Evolutionary conservation across 805 yeast genomes (phyloP).

Genomic region (Starmerella roubikii): DNA sequence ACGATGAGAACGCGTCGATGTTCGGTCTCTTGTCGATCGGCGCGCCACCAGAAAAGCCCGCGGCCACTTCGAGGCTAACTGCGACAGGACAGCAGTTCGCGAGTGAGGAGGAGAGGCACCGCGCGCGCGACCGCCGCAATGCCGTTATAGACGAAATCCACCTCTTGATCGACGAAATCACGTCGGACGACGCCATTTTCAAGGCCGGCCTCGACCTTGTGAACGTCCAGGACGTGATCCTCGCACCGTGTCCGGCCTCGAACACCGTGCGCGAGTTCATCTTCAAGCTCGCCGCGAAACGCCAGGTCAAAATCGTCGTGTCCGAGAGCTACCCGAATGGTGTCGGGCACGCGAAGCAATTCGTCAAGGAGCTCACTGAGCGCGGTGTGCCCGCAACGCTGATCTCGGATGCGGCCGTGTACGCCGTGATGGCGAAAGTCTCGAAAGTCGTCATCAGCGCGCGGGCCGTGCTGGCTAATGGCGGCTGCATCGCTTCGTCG

Average conservation of each 20-base stretch:
- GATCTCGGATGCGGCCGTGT: constrained; percentile 84
- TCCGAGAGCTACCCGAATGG: constrained; percentile 90
- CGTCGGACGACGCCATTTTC: constrained; percentile 81
- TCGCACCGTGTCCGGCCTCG: constrained; percentile 92
- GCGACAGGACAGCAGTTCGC: constrained; percentile 16
- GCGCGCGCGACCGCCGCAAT: constrained; percentile 19
- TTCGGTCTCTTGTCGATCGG: constrained; percentile 56
- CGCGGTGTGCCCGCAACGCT: constrained; percentile 82
- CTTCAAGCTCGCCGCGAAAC: constrained; percentile 71
- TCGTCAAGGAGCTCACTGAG: constrained; percentile 65
- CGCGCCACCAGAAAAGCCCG: neutral
- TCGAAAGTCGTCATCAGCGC: constrained; percentile 94
- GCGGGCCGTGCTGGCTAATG: constrained; percentile 85
- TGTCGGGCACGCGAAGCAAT: constrained; percentile 57
- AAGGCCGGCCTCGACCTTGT: constrained; percentile 83
- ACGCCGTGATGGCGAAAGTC: constrained; percentile 93
- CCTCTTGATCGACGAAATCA: constrained; percentile 82
- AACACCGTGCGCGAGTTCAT: constrained; percentile 78
- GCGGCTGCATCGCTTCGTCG: constrained; percentile 78
- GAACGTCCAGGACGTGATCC: constrained; percentile 58
- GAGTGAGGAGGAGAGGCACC: constrained; percentile 8
- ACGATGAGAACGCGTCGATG: constrained; percentile 40
- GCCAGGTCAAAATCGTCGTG: constrained; percentile 77
- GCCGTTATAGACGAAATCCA: constrained; percentile 37
- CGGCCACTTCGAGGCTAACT: constrained; percentile 6